A percentile compares a stretch with the other conserved stretches of the same genome.
These are phyloP conservation scores for Pulicaria dysenterica DNA, from an alignment of 129 eudicot genomes.

Conservation along the genomic window DNA sequence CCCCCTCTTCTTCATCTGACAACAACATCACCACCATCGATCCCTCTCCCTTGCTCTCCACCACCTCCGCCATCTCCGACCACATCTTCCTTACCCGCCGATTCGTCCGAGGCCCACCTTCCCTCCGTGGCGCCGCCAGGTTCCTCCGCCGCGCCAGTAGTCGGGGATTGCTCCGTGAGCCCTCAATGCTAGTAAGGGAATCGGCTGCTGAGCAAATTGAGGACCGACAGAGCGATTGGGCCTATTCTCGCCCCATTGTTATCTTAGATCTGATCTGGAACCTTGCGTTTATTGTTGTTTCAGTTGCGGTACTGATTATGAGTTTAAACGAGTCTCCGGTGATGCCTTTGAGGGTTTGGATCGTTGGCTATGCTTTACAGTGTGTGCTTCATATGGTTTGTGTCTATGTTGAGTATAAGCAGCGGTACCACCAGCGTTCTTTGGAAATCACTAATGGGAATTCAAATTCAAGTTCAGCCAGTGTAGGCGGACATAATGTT, in stretches of 20 bases:
- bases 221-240: constrained; percentile 79
- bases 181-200: constrained; percentile 66
- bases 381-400: constrained; percentile 72
- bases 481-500: constrained; percentile 41
- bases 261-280: constrained; percentile 63
- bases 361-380: constrained; percentile 58
- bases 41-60: constrained; percentile 41
- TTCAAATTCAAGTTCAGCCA: constrained; percentile 39
- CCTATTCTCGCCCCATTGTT: constrained; percentile 63
- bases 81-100: constrained; percentile 34
- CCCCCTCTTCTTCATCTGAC: constrained; percentile 31
- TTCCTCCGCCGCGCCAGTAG: constrained; percentile 67
- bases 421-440: constrained; percentile 23
- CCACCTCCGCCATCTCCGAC: constrained; percentile 26
- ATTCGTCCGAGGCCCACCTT: constrained; percentile 44
- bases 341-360: constrained; percentile 71
- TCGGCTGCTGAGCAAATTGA: constrained; percentile 73
- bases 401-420: constrained; percentile 60
- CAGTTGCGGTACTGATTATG: constrained; percentile 39
- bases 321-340: constrained; percentile 50
- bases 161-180: constrained; percentile 66
- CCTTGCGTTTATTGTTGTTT: constrained; percentile 45
- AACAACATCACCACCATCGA: constrained; percentile 27
- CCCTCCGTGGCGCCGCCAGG: constrained; percentile 63
- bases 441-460: constrained; percentile 24